These are phyloP conservation scores for Ceratobasidium sp. DNA, from an alignment of 1,284 basidiomycete genomes.

Conservation along the genomic window DNA sequence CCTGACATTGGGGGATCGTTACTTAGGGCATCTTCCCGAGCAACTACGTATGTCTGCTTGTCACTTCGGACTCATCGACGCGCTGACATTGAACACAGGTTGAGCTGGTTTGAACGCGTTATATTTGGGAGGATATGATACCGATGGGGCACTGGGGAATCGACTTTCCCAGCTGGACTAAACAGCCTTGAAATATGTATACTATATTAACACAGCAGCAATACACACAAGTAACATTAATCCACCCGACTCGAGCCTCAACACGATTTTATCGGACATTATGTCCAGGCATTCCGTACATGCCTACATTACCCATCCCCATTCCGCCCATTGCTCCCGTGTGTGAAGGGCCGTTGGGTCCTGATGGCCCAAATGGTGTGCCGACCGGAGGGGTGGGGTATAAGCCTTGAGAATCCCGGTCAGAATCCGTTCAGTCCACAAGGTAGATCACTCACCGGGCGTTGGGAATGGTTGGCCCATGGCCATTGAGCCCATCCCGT, in stretches of 20 bases:
- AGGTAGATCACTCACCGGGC: conserved; percentile 3
- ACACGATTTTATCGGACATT: conserved; percentile 26
- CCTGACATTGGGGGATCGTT: not conserved
- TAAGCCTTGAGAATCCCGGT: not conserved
- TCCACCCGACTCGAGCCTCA: conserved; percentile 1
- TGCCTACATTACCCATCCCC: conserved; percentile 38
- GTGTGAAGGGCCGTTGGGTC: conserved; percentile 27
- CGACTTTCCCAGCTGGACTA: not conserved
- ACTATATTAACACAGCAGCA: conserved; percentile 24
- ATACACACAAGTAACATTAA: conserved; percentile 19
- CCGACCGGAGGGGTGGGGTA: conserved; percentile 23
- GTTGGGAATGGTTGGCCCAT: conserved; percentile 39
- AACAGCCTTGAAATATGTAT: conserved; percentile 4
- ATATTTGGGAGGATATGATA: not conserved
- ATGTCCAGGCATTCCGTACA: conserved; percentile 43
- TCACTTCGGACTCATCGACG: conserved; percentile 7
- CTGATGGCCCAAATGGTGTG: conserved; percentile 37
- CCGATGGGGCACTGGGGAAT: not conserved
- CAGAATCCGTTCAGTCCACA: not conserved
- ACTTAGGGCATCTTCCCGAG: conserved; percentile 78
- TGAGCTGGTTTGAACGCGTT: conserved; percentile 34
- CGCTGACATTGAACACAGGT: conserved; percentile 25
- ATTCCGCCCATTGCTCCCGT: conserved; percentile 35
- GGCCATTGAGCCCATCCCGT: conserved; percentile 36
- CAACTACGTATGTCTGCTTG: conserved; percentile 75